Evolutionary conservation across 306 rosid genomes (phyloP).

Genomic region (Glycyrrhiza uralensis): DNA sequence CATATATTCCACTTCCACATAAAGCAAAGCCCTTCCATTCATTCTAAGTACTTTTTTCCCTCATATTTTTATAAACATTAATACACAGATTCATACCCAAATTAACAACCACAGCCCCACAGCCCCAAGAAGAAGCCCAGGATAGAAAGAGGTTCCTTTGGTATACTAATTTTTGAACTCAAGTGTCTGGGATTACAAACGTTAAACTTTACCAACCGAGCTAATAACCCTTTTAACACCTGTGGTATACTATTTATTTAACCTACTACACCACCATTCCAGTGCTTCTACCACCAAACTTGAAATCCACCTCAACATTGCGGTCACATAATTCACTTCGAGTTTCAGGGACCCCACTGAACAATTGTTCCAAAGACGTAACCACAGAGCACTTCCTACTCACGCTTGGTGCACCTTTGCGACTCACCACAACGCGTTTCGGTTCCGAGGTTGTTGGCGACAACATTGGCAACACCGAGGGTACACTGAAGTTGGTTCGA

Average conservation of each 20-base stretch:
- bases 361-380: constrained; percentile 60
- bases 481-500: constrained; percentile 66
- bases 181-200: no score
- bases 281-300: constrained; percentile 31
- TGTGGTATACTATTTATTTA: neutral
- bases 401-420: no score
- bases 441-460: neutral
- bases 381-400: constrained; percentile 52
- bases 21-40: neutral
- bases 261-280: constrained; percentile 32
- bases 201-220: no score
- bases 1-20: neutral
- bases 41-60: neutral
- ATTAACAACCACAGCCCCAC: neutral
- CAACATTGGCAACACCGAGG: constrained; percentile 49
- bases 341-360: constrained; percentile 42
- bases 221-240: no score
- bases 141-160: neutral
- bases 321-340: neutral
- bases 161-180: no score
- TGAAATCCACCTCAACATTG: constrained; percentile 46
- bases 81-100: neutral
- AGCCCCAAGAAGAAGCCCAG: neutral
- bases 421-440: no score
- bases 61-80: neutral